Percentiles rank a stretch among this genome's conserved stretches.
phyloP scores from a whole-genome alignment of 1,284 basidiomycete genomes.

The Albatrellus sp. region DNA sequence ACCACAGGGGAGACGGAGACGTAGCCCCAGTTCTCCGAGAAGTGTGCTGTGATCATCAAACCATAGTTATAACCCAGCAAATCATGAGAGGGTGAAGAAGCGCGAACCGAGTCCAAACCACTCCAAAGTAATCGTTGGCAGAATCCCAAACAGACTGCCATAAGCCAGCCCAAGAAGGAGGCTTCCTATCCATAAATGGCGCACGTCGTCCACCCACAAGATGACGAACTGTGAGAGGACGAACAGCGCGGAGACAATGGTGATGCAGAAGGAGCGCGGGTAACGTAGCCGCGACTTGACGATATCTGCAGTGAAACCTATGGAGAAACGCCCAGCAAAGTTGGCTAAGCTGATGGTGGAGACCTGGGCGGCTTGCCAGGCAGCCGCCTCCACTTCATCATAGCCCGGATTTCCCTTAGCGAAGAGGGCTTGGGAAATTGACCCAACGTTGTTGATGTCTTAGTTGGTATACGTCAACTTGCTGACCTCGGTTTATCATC shows the following conservation, averaged over 20 bases:
- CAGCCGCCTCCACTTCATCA: constrained; percentile 52
- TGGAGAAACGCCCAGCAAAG: constrained; percentile 68
- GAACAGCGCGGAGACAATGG: constrained; percentile 53
- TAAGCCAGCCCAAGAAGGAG: constrained; percentile 63
- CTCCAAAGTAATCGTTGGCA: constrained; percentile 70
- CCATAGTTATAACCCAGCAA: too few relatives aligned
- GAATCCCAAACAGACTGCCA: constrained; percentile 67
- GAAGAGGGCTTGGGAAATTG: constrained; percentile 78
- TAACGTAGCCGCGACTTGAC: constrained; percentile 43
- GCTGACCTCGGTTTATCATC: not conserved
- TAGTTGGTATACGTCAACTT: not conserved
- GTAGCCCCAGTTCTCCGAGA: constrained; percentile 82
- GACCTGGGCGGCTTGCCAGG: constrained; percentile 80
- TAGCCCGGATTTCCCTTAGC: constrained; percentile 52
- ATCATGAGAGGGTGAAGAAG: constrained; percentile 16
- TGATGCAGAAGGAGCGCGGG: constrained; percentile 63
- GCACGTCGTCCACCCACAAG: constrained; percentile 43
- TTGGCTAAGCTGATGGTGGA: constrained; percentile 80
- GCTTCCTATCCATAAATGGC: constrained; percentile 67
- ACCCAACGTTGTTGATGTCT: constrained; percentile 95
- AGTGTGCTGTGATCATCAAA: constrained; percentile 45
- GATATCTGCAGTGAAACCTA: constrained; percentile 71
- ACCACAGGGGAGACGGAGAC: constrained; percentile 66
- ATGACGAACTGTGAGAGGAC: constrained; percentile 59
- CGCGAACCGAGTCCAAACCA: constrained; percentile 70